A percentile compares a stretch with the other conserved stretches of the same genome.
These are phyloP conservation scores for Pleochaeta shiraiana DNA, from an alignment of 2,329 filamentous ascomycete species.

Conservation along the genomic window DNA sequence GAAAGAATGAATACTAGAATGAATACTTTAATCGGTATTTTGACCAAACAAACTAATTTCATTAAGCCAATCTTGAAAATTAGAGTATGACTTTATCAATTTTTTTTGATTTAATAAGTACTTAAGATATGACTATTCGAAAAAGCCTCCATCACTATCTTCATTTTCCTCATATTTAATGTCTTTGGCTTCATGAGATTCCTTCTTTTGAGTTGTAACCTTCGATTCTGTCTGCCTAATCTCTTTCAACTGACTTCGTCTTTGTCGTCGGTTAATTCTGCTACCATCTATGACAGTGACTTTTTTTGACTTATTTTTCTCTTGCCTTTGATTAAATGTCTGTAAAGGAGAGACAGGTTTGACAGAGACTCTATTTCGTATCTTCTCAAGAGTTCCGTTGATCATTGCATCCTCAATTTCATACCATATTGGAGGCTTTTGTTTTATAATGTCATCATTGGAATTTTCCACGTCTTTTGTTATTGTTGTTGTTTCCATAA, in stretches of 20 bases:
- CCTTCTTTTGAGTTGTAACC: conserved; percentile 10
- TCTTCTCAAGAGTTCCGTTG: conserved; percentile 23
- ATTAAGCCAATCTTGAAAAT: no score
- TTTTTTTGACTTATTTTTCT: conserved; percentile 7
- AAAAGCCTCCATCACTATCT: conserved; percentile 35
- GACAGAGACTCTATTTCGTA: conserved; percentile 13
- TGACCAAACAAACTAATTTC: no score
- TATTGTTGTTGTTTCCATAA: not conserved
- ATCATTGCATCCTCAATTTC: conserved; percentile 41
- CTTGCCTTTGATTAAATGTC: conserved; percentile 7
- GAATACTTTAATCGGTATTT: no score
- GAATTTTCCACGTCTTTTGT: conserved; percentile 19
- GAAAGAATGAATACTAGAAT: no score
- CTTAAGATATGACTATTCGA: no score
- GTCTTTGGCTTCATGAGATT: conserved; percentile 6
- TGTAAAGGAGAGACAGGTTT: conserved; percentile 7
- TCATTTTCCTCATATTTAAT: conserved; percentile 18
- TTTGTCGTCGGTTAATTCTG: conserved; percentile 16
- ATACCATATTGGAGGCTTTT: conserved; percentile 37
- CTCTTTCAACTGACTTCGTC: conserved; percentile 12
- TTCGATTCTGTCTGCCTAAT: no score
- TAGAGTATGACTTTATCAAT: no score
- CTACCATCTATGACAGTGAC: conserved; percentile 12
- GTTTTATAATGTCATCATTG: conserved; percentile 7
- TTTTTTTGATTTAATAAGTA: no score